Percentiles rank a stretch among this genome's conserved stretches.
phyloP scores from a whole-genome alignment of 345 rosid genomes.

The Citrus reticulata region DNA sequence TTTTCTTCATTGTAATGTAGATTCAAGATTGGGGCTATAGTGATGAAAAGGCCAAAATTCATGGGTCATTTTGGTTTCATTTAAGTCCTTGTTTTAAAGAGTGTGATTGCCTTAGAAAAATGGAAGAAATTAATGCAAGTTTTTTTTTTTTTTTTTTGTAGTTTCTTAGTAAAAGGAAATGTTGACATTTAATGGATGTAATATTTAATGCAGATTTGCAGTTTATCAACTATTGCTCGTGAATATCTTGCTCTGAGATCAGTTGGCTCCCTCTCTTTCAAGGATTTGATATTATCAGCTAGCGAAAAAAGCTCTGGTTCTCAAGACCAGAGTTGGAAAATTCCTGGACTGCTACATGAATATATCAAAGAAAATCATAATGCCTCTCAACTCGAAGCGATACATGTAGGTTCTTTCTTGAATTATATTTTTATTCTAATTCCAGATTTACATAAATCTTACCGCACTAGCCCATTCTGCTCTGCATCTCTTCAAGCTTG shows the following conservation, averaged over 20 bases:
- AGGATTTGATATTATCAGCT: constrained; percentile 73
- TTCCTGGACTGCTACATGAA: constrained; percentile 64
- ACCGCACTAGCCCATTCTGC: neutral
- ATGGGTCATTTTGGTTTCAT: neutral
- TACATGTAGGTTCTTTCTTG: constrained; percentile 54
- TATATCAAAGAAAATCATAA: constrained; percentile 63
- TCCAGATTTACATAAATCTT: neutral
- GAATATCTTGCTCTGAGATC: constrained; percentile 82
- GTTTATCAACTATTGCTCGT: constrained; percentile 87
- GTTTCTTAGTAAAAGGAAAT: neutral
- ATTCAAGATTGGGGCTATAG: neutral
- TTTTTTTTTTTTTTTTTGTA: neutral
- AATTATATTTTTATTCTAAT: neutral
- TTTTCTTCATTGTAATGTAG: neutral
- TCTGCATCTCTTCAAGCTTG: neutral
- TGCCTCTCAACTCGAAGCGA: constrained; percentile 80
- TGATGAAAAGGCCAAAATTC: neutral
- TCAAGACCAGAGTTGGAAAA: constrained; percentile 72
- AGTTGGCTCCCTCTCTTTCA: constrained; percentile 81
- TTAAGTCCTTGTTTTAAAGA: neutral
- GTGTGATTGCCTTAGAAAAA: neutral
- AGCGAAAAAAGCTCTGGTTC: constrained; percentile 43
- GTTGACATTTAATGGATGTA: constrained; percentile 7
- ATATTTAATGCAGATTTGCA: constrained; percentile 63
- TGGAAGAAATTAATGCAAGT: neutral